phyloP scores from a whole-genome alignment of 306 rosid genomes.

The Castanea mollissima region DNA sequence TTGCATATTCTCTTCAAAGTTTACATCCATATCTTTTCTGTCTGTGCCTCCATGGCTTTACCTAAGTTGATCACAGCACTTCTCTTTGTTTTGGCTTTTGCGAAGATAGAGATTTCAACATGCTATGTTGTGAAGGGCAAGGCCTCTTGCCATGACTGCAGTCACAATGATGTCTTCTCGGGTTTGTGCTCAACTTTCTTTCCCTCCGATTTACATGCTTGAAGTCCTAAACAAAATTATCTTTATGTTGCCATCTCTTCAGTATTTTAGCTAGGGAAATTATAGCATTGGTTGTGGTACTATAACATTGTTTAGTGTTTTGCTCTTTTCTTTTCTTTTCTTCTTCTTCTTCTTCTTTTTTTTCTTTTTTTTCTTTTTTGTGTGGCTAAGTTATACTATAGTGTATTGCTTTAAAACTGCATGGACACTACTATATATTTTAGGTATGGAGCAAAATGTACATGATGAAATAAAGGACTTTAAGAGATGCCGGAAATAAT shows the following conservation, averaged over 20 bases:
- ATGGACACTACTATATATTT: too few relatives aligned
- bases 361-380: too few relatives aligned
- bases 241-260: not conserved
- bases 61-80: constrained; percentile 36
- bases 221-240: not conserved
- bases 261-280: not conserved
- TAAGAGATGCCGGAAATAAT: too few relatives aligned
- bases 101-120: constrained; percentile 39
- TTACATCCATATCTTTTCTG: not conserved
- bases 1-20: not conserved
- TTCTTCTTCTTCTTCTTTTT: too few relatives aligned
- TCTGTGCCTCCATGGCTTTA: constrained; percentile 42
- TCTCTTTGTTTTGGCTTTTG: constrained; percentile 42
- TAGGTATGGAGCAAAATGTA: too few relatives aligned
- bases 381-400: too few relatives aligned
- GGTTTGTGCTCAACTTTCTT: constrained; percentile 39
- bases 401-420: too few relatives aligned
- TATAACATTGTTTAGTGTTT: too few relatives aligned
- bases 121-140: constrained; percentile 53
- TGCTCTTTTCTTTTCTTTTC: too few relatives aligned
- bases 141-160: constrained; percentile 73
- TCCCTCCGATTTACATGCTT: not conserved
- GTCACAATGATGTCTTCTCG: constrained; percentile 42
- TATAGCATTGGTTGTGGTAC: too few relatives aligned
- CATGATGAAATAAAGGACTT: too few relatives aligned